These are phyloP conservation scores for Pichia sp. DNA, from an alignment of 1,139 yeast genomes.

Conservation along the genomic window DNA sequence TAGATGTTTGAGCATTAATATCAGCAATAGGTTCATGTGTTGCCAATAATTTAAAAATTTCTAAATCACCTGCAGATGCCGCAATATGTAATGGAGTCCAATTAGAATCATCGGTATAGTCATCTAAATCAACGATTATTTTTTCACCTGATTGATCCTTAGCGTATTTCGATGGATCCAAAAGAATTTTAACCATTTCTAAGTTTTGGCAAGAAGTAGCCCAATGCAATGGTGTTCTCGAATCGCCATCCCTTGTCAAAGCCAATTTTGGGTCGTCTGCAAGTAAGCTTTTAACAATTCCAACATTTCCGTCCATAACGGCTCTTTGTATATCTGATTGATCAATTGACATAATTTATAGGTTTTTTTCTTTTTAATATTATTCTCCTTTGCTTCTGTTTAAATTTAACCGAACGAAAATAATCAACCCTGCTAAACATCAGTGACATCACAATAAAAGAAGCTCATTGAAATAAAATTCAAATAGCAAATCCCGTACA, in stretches of 20 bases:
- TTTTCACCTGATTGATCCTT: conserved; percentile 2
- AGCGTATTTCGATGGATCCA: conserved; percentile 33
- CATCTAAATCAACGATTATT: conserved; percentile 55
- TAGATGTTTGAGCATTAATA: conserved; percentile 46
- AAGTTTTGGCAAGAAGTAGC: conserved; percentile 63
- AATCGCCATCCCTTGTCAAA: conserved; percentile 56
- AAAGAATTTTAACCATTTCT: conserved; percentile 46
- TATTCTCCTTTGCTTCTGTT: too few relatives aligned
- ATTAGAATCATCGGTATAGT: conserved; percentile 63
- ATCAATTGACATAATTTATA: conserved; percentile 18
- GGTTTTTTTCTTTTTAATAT: too few relatives aligned
- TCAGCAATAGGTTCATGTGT: conserved; percentile 40
- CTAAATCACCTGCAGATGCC: conserved; percentile 61
- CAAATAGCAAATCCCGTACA: not conserved
- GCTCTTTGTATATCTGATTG: conserved; percentile 48
- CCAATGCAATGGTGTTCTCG: conserved; percentile 84
- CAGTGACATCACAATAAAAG: too few relatives aligned
- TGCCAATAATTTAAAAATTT: conserved; percentile 41
- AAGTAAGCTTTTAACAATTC: conserved; percentile 44
- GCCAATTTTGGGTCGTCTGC: conserved; percentile 43
- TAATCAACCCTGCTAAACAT: too few relatives aligned
- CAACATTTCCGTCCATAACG: conserved; percentile 47
- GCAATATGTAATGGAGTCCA: conserved; percentile 90
- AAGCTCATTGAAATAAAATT: not conserved
- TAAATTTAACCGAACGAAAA: too few relatives aligned